These are phyloP conservation scores for Sinapis alba DNA, from an alignment of 441 rosid genomes.

Conservation along the genomic window DNA sequence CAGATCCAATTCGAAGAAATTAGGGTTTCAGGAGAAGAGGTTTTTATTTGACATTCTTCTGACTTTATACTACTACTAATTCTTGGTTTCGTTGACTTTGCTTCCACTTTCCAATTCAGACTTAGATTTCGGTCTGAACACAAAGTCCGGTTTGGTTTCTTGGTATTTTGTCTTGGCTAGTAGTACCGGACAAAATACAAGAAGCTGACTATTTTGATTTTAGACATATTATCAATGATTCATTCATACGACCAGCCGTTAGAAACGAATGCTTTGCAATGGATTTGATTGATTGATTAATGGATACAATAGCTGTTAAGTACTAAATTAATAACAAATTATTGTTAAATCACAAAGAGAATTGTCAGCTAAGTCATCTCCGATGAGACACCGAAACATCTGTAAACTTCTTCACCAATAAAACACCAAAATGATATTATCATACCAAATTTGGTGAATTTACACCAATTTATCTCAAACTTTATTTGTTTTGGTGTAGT, in stretches of 20 bases:
- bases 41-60: constrained; percentile 9
- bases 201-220: not conserved
- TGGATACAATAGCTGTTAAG: no score
- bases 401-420: no score
- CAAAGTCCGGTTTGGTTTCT: not conserved
- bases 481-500: no score
- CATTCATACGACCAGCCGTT: not conserved
- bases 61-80: not conserved
- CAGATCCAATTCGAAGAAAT: constrained; percentile 28
- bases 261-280: not conserved
- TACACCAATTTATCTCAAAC: no score
- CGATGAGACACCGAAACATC: no score
- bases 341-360: no score
- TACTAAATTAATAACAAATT: no score
- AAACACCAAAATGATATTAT: no score
- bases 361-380: no score
- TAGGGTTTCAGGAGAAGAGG: constrained; percentile 28
- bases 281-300: not conserved
- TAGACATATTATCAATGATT: not conserved
- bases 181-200: not conserved
- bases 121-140: not conserved
- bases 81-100: not conserved
- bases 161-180: not conserved
- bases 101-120: not conserved
- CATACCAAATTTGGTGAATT: no score